A percentile compares a stretch with the other conserved stretches of the same genome.
phyloP scores from a whole-genome alignment of 2,329 filamentous ascomycete species.

The Knoxdaviesia capensis region DNA sequence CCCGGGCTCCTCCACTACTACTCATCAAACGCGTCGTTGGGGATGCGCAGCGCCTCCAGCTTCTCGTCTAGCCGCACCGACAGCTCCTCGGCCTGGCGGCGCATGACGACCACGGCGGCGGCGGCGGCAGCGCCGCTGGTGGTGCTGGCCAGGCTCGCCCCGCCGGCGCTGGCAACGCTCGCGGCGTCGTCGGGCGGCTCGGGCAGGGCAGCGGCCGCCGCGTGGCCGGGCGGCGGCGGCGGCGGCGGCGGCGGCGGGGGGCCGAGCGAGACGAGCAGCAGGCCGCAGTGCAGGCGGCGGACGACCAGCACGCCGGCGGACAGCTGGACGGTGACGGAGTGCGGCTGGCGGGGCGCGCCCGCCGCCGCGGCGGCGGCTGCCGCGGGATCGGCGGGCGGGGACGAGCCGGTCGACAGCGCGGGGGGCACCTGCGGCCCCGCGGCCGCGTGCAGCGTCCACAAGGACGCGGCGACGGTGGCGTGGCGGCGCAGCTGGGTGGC shows the following conservation, averaged over 20 bases:
- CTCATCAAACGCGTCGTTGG: slow-evolving; percentile 26
- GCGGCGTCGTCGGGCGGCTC: slow-evolving; percentile 22
- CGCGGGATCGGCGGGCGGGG: slow-evolving; percentile 10
- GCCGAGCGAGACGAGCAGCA: slow-evolving; percentile 42
- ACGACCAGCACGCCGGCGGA: slow-evolving; percentile 38
- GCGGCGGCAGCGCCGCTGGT: slow-evolving; percentile 14
- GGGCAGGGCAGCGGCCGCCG: slow-evolving; percentile 7
- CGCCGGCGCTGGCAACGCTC: slow-evolving; percentile 24
- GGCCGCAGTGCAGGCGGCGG: slow-evolving; percentile 32
- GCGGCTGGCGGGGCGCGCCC: slow-evolving; percentile 4
- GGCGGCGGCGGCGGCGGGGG: slow-evolving; percentile 10
- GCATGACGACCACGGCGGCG: slow-evolving; percentile 27
- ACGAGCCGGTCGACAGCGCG: slow-evolving; percentile 17
- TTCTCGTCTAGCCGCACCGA: slow-evolving; percentile 39
- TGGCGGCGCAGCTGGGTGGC: slow-evolving; percentile 39
- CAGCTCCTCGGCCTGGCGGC: slow-evolving; percentile 37
- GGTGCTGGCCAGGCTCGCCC: slow-evolving; percentile 17
- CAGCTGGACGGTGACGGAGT: slow-evolving; percentile 37
- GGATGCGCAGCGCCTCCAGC: slow-evolving; percentile 30
- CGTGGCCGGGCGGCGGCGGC: slow-evolving; percentile 1
- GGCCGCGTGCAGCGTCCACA: slow-evolving; percentile 36
- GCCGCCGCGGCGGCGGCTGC: slow-evolving; percentile 8
- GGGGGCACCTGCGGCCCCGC: slow-evolving; percentile 20
- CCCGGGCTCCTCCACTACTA: too few species aligned
- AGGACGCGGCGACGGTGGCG: slow-evolving; percentile 41